Evolutionary conservation across 179 eudicot genomes (phyloP).

Genomic region (Drosera spatulata): DNA sequence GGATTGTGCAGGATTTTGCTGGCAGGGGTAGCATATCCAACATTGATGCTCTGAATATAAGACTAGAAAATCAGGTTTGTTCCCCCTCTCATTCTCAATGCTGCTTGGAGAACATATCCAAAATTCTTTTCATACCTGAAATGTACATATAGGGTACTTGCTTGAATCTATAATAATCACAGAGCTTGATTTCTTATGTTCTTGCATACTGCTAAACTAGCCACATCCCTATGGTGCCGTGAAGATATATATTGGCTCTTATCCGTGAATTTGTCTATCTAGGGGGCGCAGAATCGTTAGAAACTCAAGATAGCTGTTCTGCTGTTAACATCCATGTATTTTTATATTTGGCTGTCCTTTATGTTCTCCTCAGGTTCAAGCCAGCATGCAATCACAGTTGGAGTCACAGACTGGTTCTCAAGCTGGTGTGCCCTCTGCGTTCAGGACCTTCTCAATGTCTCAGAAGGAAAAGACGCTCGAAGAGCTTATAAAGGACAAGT

Average conservation of each 20-base stretch:
- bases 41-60: constrained; percentile 58
- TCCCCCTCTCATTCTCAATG: background rate
- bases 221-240: too few relatives aligned
- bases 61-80: constrained; percentile 69
- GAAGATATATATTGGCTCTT: too few relatives aligned
- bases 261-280: too few relatives aligned
- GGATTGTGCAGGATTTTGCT: constrained; percentile 59
- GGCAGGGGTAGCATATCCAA: constrained; percentile 64
- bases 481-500: constrained; percentile 63
- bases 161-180: too few relatives aligned
- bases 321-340: background rate
- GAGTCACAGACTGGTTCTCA: constrained; percentile 35
- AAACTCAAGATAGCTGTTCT: background rate
- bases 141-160: too few relatives aligned
- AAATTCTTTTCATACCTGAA: too few relatives aligned
- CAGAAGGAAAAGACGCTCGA: constrained; percentile 87
- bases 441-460: constrained; percentile 70
- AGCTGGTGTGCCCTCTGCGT: constrained; percentile 47
- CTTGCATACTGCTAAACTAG: too few relatives aligned
- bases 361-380: constrained; percentile 23
- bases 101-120: background rate
- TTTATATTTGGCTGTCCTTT: background rate
- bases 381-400: constrained; percentile 22
- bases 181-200: too few relatives aligned
- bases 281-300: too few relatives aligned